A percentile compares a stretch with the other conserved stretches of the same genome.
Conservation (phyloP, 768 basidiomycete species). For the Myochromella boudieri region DNA sequence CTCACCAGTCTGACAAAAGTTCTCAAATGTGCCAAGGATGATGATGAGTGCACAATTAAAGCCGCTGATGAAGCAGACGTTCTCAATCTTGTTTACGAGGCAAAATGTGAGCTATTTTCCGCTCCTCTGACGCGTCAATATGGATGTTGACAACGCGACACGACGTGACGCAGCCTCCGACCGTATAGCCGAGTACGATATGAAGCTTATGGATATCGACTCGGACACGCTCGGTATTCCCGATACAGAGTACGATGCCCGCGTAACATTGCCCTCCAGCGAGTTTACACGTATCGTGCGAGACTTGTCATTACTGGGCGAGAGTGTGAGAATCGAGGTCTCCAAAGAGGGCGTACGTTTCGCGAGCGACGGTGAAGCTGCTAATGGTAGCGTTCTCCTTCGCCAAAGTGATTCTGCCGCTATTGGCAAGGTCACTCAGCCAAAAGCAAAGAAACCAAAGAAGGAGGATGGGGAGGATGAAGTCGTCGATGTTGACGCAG, state of each 20-base stretch:
- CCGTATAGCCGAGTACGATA: slow-evolving; percentile 95
- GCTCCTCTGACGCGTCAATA: slow-evolving; percentile 5
- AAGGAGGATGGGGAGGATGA: slow-evolving; percentile 43
- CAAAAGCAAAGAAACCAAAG: slow-evolving; percentile 32
- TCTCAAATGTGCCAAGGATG: slow-evolving; percentile 95
- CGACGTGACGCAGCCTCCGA: slow-evolving; percentile 63
- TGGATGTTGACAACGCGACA: slow-evolving; percentile 9
- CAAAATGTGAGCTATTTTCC: slow-evolving; percentile 61
- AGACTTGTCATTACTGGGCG: slow-evolving; percentile 87
- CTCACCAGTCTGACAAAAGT: slow-evolving; percentile 90
- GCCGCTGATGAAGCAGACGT: slow-evolving; percentile 90
- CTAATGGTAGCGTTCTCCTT: slow-evolving; percentile 84
- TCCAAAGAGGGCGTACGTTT: slow-evolving; percentile 95
- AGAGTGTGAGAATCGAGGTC: slow-evolving; percentile 94
- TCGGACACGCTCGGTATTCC: slow-evolving; percentile 93
- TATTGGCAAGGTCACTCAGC: slow-evolving; percentile 42
- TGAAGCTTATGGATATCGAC: slow-evolving; percentile 99
- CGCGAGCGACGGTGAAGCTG: slow-evolving; percentile 89
- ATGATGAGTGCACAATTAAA: slow-evolving; percentile 88
- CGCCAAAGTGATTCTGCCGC: slow-evolving; percentile 66
- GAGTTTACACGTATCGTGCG: slow-evolving; percentile 94
- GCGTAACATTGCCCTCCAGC: slow-evolving; percentile 78
- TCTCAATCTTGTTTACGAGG: slow-evolving; percentile 87
- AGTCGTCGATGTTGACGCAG: slow-evolving; percentile 45
- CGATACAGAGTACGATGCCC: slow-evolving; percentile 95